These are phyloP conservation scores for Calycina herbarum DNA, from an alignment of 2,329 filamentous ascomycete genomes.

Conservation along the genomic window DNA sequence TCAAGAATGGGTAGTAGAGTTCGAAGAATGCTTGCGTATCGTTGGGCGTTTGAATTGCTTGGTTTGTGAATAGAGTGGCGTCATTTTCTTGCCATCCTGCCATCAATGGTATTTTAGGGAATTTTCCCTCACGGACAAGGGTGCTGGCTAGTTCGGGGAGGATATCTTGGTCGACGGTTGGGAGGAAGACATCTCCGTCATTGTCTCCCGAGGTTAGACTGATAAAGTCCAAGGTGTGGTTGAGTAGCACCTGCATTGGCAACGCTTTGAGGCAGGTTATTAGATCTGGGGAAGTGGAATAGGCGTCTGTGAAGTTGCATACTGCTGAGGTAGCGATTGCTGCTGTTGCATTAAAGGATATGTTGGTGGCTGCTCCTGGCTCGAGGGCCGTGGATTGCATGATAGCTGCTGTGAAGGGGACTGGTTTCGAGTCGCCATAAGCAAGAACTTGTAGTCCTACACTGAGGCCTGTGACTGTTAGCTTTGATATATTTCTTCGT, in stretches of 20 bases:
- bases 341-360: slow-evolving; percentile 48
- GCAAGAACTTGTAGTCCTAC: slow-evolving; percentile 51
- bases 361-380: slow-evolving; percentile 50
- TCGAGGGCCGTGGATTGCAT: slow-evolving; percentile 51
- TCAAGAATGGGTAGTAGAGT: slow-evolving; percentile 42
- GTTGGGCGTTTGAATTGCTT: slow-evolving; percentile 41
- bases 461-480: slow-evolving; percentile 39
- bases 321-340: slow-evolving; percentile 44
- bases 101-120: slow-evolving; percentile 45
- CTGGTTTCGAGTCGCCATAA: slow-evolving; percentile 45
- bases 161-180: slow-evolving; percentile 50
- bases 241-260: slow-evolving; percentile 45
- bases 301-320: slow-evolving; percentile 44
- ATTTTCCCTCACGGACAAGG: slow-evolving; percentile 43
- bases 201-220: slow-evolving; percentile 45
- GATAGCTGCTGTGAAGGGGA: slow-evolving; percentile 48
- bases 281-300: slow-evolving; percentile 39
- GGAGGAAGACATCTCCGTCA: slow-evolving; percentile 52
- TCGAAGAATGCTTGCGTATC: slow-evolving; percentile 44
- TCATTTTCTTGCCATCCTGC: slow-evolving; percentile 49
- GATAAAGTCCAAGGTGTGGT: slow-evolving; percentile 47
- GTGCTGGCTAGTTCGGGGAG: slow-evolving; percentile 46
- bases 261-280: slow-evolving; percentile 49
- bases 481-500: background rate
- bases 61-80: slow-evolving; percentile 45